A percentile compares a stretch with the other conserved stretches of the same genome.
Evolutionary conservation across 495 filamentous ascomycete species (phyloP).

Genomic region (Hyaloscypha variabilis): DNA sequence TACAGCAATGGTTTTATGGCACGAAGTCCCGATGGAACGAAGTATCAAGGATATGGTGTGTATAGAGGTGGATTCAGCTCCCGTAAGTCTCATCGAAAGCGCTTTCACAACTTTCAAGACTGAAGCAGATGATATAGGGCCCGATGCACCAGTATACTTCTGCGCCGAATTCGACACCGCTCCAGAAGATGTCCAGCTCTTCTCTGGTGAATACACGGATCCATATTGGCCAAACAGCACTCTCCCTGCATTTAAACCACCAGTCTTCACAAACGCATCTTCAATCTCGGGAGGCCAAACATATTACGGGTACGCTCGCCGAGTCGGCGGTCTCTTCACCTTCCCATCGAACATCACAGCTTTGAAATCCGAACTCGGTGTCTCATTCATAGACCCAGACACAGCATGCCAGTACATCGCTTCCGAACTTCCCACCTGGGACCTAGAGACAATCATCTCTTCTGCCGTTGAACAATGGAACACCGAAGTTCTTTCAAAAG

Average conservation of each 20-base stretch:
- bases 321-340: conserved; percentile 7
- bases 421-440: conserved; percentile 11
- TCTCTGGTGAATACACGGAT: conserved; percentile 41
- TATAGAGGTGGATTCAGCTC: conserved; percentile 58
- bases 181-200: conserved; percentile 37
- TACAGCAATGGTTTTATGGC: conserved; percentile 53
- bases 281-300: background rate
- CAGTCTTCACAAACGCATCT: conserved; percentile 11
- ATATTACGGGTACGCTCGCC: background rate
- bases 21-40: conserved; percentile 46
- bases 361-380: conserved; percentile 9
- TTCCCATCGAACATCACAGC: conserved; percentile 4
- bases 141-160: conserved; percentile 58
- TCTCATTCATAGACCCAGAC: conserved; percentile 7
- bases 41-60: conserved; percentile 53
- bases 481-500: conserved; percentile 4
- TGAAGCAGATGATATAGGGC: background rate
- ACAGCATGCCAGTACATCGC: conserved; percentile 13
- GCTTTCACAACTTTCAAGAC: background rate
- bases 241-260: background rate
- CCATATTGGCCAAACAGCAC: conserved; percentile 20
- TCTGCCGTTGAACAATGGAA: conserved; percentile 3
- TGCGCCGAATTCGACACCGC: conserved; percentile 52
- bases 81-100: background rate
- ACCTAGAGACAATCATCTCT: background rate